A percentile compares a stretch with the other conserved stretches of the same genome.
Evolutionary conservation across 202 grass and related monocot species (phyloP).

Genomic region (Cymbopogon flexuosus): DNA sequence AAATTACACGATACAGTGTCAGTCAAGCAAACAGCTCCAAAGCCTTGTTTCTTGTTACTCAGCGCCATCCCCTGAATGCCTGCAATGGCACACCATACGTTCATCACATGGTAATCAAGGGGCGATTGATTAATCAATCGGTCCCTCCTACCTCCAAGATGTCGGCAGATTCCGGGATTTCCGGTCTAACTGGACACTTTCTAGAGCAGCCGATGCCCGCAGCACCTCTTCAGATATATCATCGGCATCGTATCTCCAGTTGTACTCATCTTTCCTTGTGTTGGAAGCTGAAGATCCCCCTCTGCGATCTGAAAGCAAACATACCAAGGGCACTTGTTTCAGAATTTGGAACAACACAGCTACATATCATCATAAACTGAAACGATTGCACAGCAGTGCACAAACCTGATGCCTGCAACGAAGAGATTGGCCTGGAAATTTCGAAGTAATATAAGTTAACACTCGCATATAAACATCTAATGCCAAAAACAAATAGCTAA

Average conservation of each 20-base stretch:
- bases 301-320: constrained; percentile 46
- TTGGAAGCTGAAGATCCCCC: constrained; percentile 49
- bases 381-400: not conserved
- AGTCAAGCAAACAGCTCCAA: not conserved
- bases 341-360: constrained; percentile 6
- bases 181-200: constrained; percentile 76
- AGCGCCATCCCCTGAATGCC: constrained; percentile 41
- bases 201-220: constrained; percentile 61
- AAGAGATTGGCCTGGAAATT: constrained; percentile 50
- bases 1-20: not conserved
- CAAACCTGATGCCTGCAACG: constrained; percentile 60
- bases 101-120: not conserved
- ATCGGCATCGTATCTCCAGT: constrained; percentile 78
- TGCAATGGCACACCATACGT: not conserved
- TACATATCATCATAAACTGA: not conserved
- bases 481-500: constrained; percentile 19
- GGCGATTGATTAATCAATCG: not conserved
- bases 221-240: constrained; percentile 87
- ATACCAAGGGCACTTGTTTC: not conserved
- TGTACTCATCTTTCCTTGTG: constrained; percentile 82
- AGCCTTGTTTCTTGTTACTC: constrained; percentile 17
- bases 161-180: constrained; percentile 73
- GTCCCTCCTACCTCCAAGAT: constrained; percentile 65
- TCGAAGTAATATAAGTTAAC: constrained; percentile 34
- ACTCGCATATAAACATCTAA: constrained; percentile 7